Evolutionary conservation across 352 stramenopile genomes (phyloP).

Genomic region (Pythium folliculosum): DNA sequence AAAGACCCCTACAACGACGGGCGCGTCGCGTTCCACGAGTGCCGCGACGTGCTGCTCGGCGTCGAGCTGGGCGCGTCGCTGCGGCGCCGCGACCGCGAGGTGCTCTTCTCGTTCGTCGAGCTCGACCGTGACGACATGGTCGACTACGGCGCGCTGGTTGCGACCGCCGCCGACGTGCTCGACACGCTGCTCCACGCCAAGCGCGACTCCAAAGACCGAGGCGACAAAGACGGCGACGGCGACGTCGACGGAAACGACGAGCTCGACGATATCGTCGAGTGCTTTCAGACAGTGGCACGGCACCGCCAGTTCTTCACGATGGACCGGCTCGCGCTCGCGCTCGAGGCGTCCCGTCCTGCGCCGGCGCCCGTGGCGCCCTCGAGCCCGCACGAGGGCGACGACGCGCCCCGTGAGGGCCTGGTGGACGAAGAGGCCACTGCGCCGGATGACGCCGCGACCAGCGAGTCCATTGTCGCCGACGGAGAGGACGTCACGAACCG

Average conservation of each 20-base stretch:
- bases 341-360: slow-evolving; percentile 32
- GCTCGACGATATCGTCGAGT: slow-evolving; percentile 34
- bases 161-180: slow-evolving; percentile 50
- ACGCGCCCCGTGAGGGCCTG: no score
- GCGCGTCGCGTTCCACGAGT: slow-evolving; percentile 46
- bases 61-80: slow-evolving; percentile 36
- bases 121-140: slow-evolving; percentile 62
- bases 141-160: slow-evolving; percentile 50
- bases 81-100: slow-evolving; percentile 34
- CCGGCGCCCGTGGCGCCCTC: background rate
- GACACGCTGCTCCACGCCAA: slow-evolving; percentile 43
- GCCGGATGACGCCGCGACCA: background rate
- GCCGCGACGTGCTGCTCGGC: slow-evolving; percentile 40
- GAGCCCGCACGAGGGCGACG: no score
- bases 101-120: slow-evolving; percentile 56
- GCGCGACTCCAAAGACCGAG: slow-evolving; percentile 11
- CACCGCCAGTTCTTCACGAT: slow-evolving; percentile 40
- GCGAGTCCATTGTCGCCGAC: background rate
- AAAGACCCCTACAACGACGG: slow-evolving; percentile 71
- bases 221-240: slow-evolving; percentile 6
- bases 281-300: slow-evolving; percentile 14
- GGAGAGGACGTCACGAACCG: background rate
- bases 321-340: slow-evolving; percentile 39
- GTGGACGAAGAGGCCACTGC: background rate
- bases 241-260: background rate